These are phyloP conservation scores for Ballota nigra DNA, from an alignment of 257 asterid species.

Conservation along the genomic window DNA sequence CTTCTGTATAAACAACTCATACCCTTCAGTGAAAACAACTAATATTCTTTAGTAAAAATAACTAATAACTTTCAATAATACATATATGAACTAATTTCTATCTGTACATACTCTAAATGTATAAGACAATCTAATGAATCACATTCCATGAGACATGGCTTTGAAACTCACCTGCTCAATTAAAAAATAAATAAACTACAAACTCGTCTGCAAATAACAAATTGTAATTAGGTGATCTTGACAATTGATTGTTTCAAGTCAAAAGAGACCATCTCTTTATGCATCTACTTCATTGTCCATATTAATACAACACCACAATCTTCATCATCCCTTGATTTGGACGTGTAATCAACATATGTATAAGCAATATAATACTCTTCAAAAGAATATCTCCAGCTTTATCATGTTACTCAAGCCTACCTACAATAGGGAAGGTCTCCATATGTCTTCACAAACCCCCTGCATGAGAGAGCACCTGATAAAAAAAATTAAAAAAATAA, in stretches of 20 bases:
- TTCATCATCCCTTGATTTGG: neutral
- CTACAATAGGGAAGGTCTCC: neutral
- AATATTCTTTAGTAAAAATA: no score
- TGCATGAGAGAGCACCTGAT: neutral
- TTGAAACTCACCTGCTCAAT: neutral
- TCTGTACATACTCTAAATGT: no score
- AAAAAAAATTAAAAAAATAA: no score
- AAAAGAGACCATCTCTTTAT: no score
- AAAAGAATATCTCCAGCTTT: neutral
- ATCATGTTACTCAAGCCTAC: neutral
- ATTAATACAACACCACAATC: neutral
- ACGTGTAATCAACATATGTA: neutral
- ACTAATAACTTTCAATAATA: no score
- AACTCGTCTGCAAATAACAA: no score
- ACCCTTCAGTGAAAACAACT: no score
- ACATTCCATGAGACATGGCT: neutral
- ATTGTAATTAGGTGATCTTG: neutral
- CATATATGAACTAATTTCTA: no score
- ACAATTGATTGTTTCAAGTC: no score
- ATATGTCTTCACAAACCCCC: neutral
- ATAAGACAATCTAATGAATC: neutral
- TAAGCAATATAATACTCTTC: neutral
- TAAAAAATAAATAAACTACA: no score
- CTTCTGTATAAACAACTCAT: no score
- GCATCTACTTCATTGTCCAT: no score